Evolutionary conservation across 768 basidiomycete genomes (phyloP).

Genomic region (Hypholoma sublateritium): DNA sequence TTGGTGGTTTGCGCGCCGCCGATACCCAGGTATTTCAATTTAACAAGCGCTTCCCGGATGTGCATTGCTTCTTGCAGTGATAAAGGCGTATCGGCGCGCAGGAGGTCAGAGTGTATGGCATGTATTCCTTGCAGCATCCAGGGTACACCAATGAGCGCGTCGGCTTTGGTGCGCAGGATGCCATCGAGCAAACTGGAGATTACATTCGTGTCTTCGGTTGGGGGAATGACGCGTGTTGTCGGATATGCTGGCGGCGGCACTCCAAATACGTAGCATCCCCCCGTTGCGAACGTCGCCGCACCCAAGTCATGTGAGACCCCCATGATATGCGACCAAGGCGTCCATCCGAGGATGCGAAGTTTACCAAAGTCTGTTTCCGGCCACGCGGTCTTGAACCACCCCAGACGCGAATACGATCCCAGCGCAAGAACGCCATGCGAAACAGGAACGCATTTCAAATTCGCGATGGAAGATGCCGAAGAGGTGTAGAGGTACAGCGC

Average conservation of each 20-base stretch:
- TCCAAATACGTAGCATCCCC: conserved; percentile 28
- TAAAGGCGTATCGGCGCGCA: not conserved
- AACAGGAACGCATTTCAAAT: conserved; percentile 30
- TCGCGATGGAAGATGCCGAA: conserved; percentile 25
- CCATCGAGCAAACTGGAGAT: conserved; percentile 15
- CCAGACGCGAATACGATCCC: conserved; percentile 9
- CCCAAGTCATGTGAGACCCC: conserved; percentile 19
- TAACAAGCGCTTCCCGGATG: conserved; percentile 9
- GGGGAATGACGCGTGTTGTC: not conserved
- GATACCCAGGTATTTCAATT: conserved; percentile 17
- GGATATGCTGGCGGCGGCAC: conserved; percentile 22
- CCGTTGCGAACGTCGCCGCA: conserved; percentile 16
- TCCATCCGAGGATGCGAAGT: conserved; percentile 23
- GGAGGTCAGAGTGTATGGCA: conserved; percentile 2
- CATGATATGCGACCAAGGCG: conserved; percentile 27
- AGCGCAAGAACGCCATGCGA: conserved; percentile 18
- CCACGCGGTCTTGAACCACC: conserved; percentile 10
- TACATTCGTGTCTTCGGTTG: not conserved
- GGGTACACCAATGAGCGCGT: conserved; percentile 23
- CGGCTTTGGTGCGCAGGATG: conserved; percentile 11
- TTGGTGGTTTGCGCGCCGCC: conserved; percentile 22
- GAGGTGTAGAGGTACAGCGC: conserved; percentile 29
- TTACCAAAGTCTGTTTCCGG: not conserved
- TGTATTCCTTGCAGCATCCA: conserved; percentile 26
- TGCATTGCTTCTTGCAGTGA: not conserved